phyloP scores from a whole-genome alignment of 306 rosid genomes.

The Potentilla sterilis region DNA sequence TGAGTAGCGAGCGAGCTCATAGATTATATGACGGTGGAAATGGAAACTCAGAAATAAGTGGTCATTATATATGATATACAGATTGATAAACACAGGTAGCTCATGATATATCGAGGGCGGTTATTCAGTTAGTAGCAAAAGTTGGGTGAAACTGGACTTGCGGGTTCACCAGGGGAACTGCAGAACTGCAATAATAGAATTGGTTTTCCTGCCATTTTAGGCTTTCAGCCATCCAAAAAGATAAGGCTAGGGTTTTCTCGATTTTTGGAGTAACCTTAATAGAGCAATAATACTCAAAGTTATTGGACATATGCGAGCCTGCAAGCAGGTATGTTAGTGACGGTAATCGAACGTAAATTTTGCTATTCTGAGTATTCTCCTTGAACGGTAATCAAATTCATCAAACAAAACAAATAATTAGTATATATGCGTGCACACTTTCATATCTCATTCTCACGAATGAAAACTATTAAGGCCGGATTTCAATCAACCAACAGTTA shows the following conservation, averaged over 20 bases:
- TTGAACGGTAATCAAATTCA: too few species aligned
- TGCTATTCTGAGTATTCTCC: too few species aligned
- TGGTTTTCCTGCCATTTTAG: background rate
- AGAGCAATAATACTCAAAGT: background rate
- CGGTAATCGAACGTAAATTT: background rate
- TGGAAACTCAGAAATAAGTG: background rate
- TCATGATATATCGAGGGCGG: background rate
- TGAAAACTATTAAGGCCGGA: too few species aligned
- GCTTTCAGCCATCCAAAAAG: background rate
- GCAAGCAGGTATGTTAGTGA: background rate
- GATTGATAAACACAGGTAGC: background rate
- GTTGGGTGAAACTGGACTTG: background rate
- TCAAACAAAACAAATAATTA: too few species aligned
- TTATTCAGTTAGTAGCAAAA: background rate
- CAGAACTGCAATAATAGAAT: background rate
- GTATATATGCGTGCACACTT: too few species aligned
- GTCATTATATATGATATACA: background rate
- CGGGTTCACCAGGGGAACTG: background rate
- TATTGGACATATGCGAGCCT: background rate
- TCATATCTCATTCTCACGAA: background rate
- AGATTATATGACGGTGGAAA: background rate
- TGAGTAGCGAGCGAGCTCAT: background rate
- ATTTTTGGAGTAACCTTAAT: background rate
- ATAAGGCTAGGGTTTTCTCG: background rate
- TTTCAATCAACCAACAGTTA: too few species aligned